These are phyloP conservation scores for Akanthomyces dipterigenus DNA, from an alignment of 2,329 filamentous ascomycete genomes.

Conservation along the genomic window DNA sequence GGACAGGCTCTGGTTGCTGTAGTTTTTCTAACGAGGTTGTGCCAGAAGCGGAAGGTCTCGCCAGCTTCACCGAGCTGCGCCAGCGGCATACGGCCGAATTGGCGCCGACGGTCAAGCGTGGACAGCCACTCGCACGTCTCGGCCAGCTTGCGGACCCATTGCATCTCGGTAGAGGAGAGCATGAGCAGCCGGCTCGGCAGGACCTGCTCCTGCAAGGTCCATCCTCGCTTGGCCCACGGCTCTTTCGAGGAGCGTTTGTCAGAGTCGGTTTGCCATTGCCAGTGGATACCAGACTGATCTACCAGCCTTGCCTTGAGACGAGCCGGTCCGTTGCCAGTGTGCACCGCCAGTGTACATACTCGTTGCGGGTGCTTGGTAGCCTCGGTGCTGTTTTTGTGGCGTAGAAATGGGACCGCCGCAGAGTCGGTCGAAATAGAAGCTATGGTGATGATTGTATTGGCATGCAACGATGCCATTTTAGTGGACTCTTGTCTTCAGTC, in stretches of 20 bases:
- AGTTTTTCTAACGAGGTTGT: slow-evolving; percentile 23
- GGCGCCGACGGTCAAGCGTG: slow-evolving; percentile 17
- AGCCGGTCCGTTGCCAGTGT: background rate
- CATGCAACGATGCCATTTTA: slow-evolving; percentile 15
- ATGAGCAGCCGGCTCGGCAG: slow-evolving; percentile 1
- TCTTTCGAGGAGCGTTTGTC: slow-evolving; percentile 8
- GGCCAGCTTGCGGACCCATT: slow-evolving; percentile 17
- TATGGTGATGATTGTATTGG: slow-evolving; percentile 15
- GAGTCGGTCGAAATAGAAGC: slow-evolving; percentile 13
- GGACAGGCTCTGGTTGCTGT: slow-evolving; percentile 19
- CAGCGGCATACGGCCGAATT: slow-evolving; percentile 17
- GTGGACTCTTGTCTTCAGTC: slow-evolving; percentile 16
- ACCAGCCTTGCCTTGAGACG: background rate
- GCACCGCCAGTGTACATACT: background rate
- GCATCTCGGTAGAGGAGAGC: slow-evolving; percentile 11
- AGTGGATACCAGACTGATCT: background rate
- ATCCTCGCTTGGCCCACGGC: slow-evolving; percentile 12
- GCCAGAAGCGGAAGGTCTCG: slow-evolving; percentile 22
- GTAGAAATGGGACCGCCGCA: slow-evolving; percentile 6
- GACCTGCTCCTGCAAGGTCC: slow-evolving; percentile 15
- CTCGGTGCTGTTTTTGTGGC: background rate
- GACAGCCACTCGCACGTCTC: slow-evolving; percentile 21
- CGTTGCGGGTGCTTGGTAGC: background rate
- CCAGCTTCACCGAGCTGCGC: slow-evolving; percentile 11
- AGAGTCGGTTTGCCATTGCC: background rate